Evolutionary conservation across 768 basidiomycete genomes (phyloP), one percentile per base, ranked within the genome.

Genomic region (Tephrocybe sp.): DNA sequence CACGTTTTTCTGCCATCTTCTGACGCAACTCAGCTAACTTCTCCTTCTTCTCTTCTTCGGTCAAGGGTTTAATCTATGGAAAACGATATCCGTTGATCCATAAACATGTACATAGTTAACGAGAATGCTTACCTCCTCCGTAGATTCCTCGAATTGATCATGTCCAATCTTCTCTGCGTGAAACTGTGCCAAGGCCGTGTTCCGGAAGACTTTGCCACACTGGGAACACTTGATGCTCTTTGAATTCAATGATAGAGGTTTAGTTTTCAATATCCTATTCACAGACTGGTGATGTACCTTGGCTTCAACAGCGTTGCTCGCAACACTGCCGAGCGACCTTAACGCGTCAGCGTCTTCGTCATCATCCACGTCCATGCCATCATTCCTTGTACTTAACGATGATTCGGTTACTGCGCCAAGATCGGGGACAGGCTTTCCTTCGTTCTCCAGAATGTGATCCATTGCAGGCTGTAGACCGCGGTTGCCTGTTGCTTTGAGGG

Each of bases 131-230:
- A 91, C 93, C 79, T 98, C 96, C 62, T 98, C 94, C 0, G 85
- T 90, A 1, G 90, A 93, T 63, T 98, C 96, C 65, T 97, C 95
- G 56, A 98, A 98, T 58, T 94, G 86, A 67, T 93, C 86, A 65
- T 99, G 96, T 0, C 96, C 96, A 58, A 85, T 90, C 74, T 93
- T 93, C 68, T 95, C 93, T 0, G 93, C 95, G 61, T 97, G 95
- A 68, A 84, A 96, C 58, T 91, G 90, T 12, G 92, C 95, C 14
- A 96, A 73, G 2, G 90, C 90, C 0, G 90, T 87, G 59, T 91
- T 93, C 62, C 70, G 75, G 76, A 97, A 97, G 20, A 83, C 75
- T 72, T 97, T 97, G 54, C 86, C 83, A 66, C 94, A 96, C 61
- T 88, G 67, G 5, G 83, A 78, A 64, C 91, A 93, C 70, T 85